A percentile compares a stretch with the other conserved stretches of the same genome.
Evolutionary conservation across 2,329 filamentous ascomycete species (phyloP).

Genomic region (Monosporascus sp.): DNA sequence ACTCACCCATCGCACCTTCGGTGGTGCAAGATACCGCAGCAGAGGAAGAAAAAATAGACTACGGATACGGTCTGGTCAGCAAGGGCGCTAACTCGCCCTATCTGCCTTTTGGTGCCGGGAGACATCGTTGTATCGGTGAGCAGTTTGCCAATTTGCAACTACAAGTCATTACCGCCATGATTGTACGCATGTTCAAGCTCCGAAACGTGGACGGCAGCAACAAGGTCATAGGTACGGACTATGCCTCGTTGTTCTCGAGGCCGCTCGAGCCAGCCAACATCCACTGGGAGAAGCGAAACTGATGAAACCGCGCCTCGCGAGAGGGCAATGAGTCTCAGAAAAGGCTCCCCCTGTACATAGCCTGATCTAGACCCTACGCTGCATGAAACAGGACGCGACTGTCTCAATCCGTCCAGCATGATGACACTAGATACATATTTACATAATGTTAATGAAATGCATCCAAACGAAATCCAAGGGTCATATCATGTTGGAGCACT

Average conservation of each 20-base stretch:
- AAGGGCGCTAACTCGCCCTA: slow-evolving; percentile 89
- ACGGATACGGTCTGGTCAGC: slow-evolving; percentile 87
- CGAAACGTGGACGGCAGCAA: slow-evolving; percentile 67
- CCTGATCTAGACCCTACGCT: not conserved
- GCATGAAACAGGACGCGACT: not conserved
- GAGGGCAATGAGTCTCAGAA: slow-evolving; percentile 2
- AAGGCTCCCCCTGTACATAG: slow-evolving; percentile 12
- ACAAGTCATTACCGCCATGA: slow-evolving; percentile 72
- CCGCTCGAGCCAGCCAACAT: slow-evolving; percentile 67
- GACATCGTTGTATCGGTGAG: slow-evolving; percentile 93
- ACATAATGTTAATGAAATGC: slow-evolving; percentile 4
- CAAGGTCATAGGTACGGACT: slow-evolving; percentile 64
- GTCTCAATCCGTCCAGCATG: not conserved
- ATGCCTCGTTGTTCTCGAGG: slow-evolving; percentile 66
- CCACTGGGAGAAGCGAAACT: slow-evolving; percentile 65
- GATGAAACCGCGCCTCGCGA: slow-evolving; percentile 3
- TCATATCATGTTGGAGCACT: not conserved
- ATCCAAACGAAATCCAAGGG: not conserved
- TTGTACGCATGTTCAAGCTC: slow-evolving; percentile 77
- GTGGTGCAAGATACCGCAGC: slow-evolving; percentile 40
- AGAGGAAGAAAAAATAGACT: slow-evolving; percentile 76
- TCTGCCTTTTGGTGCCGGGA: slow-evolving; percentile 86
- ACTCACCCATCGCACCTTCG: slow-evolving; percentile 49
- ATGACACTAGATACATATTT: slow-evolving; percentile 5
- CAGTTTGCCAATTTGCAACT: slow-evolving; percentile 94